Evolutionary conservation across 78 protist species (phyloP).

Genomic region (slime mould (Dictyostelium discoideum)): DNA sequence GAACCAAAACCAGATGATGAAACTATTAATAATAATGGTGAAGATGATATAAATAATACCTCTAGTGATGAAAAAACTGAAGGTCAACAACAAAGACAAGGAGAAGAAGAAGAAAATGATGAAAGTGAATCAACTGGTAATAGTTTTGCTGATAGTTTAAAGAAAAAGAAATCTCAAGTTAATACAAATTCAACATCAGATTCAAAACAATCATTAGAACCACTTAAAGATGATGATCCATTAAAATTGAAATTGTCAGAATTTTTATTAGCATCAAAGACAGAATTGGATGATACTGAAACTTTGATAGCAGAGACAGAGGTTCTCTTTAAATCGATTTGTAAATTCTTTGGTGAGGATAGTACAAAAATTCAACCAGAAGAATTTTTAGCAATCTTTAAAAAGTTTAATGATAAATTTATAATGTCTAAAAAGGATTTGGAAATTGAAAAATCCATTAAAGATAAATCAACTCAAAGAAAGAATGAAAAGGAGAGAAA

Average conservation of each 20-base stretch:
- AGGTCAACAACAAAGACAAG: too few relatives aligned
- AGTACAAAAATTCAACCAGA: constrained; percentile 16
- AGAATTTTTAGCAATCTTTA: constrained; percentile 62
- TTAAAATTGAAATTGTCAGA: constrained; percentile 60
- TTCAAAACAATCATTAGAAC: background rate
- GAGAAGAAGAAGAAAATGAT: background rate
- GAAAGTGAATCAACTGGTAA: background rate
- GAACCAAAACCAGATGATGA: background rate
- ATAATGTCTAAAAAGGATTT: constrained; percentile 27
- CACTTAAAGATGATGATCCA: constrained; percentile 68
- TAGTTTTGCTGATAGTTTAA: background rate
- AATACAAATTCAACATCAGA: too few relatives aligned
- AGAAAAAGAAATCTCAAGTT: background rate
- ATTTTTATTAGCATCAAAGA: constrained; percentile 54
- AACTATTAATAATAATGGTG: background rate
- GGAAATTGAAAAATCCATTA: constrained; percentile 38
- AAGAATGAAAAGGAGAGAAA: constrained; percentile 3
- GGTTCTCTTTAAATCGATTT: background rate
- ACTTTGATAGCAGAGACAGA: constrained; percentile 36
- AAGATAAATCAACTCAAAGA: constrained; percentile 35
- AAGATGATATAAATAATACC: background rate
- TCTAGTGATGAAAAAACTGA: background rate
- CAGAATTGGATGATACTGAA: constrained; percentile 69
- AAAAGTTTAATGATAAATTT: constrained; percentile 35
- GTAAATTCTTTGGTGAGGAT: constrained; percentile 74